Base-by-base conservation (phyloP, 2,329 filamentous ascomycete species). In the Dothistroma septosporum region DNA sequence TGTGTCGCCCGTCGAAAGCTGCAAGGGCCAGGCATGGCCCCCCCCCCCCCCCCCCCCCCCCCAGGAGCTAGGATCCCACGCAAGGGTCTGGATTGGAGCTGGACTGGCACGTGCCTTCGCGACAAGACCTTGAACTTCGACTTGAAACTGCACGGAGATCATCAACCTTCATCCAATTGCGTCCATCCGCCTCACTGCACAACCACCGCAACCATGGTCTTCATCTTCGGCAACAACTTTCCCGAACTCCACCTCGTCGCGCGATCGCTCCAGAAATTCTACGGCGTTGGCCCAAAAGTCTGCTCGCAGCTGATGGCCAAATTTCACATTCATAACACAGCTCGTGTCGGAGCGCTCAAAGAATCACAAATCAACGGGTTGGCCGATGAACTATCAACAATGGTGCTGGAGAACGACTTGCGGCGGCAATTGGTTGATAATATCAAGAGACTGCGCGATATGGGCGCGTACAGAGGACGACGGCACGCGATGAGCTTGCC, bases 321-420 rank as follows among this genome's bases (percentile, higher is more conserved):
- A 72, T 88, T 91, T 79, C 87, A 88, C 69, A 95, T 99, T 73
- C 90, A 96, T 78, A 87, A 91, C 32, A 87, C 85, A 60, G 89
- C 90, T 66, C 89, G 87, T 72, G 82, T 97, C 68, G 90, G 89
- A 74, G 82, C 85, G 8, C 79, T 99, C 21, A 82, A 85, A 49
- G 85, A 87, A 61, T 87, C 89, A 74, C 92, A 91, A 62, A 80
- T 96, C 68, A 87, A 91, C 56, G 88, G 89, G 57, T 81, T 99
- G 62, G 94, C 89, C 22, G 89, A 89, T 55, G 91, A 96, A 72
- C 81, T 99, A 46, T 90, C 91, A 16, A 87, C 87, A 58, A 92
- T 99, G 91, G 96, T 89, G 62, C 91, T 97, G 70, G 94, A 97
- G 76, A 96, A 89, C 75, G 92, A 97, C 71, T 82, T 95, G 65